Base-by-base conservation (phyloP, 352 stramenopile species). In the Elongisporangium prolatum region DNA sequence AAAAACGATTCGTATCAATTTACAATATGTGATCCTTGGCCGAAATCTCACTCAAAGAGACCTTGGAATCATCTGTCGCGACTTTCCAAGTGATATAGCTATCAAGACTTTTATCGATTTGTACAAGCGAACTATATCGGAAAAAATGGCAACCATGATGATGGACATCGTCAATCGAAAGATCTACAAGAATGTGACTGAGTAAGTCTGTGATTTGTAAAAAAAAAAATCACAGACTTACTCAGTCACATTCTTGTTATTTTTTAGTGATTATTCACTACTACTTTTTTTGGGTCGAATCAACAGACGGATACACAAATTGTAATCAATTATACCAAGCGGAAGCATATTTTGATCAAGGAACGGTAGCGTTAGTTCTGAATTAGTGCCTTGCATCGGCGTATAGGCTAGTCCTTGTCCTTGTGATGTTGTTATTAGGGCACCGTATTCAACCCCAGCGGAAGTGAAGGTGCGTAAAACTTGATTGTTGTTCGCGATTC, bases 401-500 rank as follows among this genome's bases (percentile, higher is more conserved):
- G 6, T 48, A n/a, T 48, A 54, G 2, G 21, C 28, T 22, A 61
- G 51, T 50, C 60, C 60, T 50, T 67, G 60, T 18, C 60, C 48
- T 50, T 66, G 54, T 2, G 28, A 58, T 18, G 60, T 66, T 0
- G 49, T 66, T 2, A 61, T 61, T 1, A 62, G 25, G 21, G 38
- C 50, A 21, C 54, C 60, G 49, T 60, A 69, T 5, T 34, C 48
- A 63, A 65, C 53, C 0, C 58, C 63, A n/a, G 63, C 25, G 4
- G 25, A 34, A 8, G 25, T 34, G 8, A 34, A 34, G 4, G 25
- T 34, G 25, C 8, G 25, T 0, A 68, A 18, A 1, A 64, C 62
- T 54, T 68, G 62, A 47, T 58, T 61, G n/a, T 64, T 69, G 18
- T 57, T 63, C 10, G 63, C 58, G 9, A 65, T 57, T 38, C 54